Conservation (phyloP, 2,329 filamentous ascomycete species). For the Diaporthe citrichinensis region DNA sequence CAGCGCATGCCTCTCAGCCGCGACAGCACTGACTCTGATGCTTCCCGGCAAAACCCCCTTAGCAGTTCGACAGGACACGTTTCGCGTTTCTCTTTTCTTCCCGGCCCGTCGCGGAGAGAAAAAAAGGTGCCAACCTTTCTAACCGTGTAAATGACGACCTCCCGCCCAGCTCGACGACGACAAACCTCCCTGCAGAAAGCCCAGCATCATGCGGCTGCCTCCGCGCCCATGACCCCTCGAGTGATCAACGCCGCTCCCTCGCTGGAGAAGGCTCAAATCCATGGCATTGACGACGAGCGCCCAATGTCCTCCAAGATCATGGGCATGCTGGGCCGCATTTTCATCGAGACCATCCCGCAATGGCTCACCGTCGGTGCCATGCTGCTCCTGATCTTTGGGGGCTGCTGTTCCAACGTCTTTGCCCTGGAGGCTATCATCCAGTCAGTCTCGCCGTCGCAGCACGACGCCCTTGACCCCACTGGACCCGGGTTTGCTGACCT, state of each 20-base stretch:
- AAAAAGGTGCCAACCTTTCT: slow-evolving; percentile 9
- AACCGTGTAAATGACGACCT: slow-evolving; percentile 58
- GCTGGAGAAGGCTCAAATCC: slow-evolving; percentile 68
- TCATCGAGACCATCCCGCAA: slow-evolving; percentile 71
- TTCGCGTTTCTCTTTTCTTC: slow-evolving; percentile 31
- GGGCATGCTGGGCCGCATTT: slow-evolving; percentile 66
- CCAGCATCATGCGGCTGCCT: slow-evolving; percentile 56
- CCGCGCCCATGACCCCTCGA: slow-evolving; percentile 58
- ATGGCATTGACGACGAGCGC: slow-evolving; percentile 67
- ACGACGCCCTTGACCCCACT: not conserved
- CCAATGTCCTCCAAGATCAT: slow-evolving; percentile 64
- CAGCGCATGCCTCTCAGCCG: slow-evolving; percentile 39
- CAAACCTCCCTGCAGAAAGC: slow-evolving; percentile 60
- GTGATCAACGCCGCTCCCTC: slow-evolving; percentile 68
- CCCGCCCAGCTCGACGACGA: slow-evolving; percentile 59
- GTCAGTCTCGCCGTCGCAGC: slow-evolving; percentile 66
- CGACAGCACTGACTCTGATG: slow-evolving; percentile 36
- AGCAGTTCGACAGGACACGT: slow-evolving; percentile 35
- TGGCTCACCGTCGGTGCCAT: slow-evolving; percentile 77
- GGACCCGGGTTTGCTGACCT: slow-evolving; percentile 43
- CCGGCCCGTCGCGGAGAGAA: slow-evolving; percentile 26
- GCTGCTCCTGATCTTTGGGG: slow-evolving; percentile 91
- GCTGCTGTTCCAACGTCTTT: slow-evolving; percentile 80
- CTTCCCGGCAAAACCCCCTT: slow-evolving; percentile 14
- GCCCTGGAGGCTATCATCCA: slow-evolving; percentile 95